These are phyloP conservation scores for Pseudocercospora eumusae DNA, from an alignment of 2,329 filamentous ascomycete species.

Conservation along the genomic window DNA sequence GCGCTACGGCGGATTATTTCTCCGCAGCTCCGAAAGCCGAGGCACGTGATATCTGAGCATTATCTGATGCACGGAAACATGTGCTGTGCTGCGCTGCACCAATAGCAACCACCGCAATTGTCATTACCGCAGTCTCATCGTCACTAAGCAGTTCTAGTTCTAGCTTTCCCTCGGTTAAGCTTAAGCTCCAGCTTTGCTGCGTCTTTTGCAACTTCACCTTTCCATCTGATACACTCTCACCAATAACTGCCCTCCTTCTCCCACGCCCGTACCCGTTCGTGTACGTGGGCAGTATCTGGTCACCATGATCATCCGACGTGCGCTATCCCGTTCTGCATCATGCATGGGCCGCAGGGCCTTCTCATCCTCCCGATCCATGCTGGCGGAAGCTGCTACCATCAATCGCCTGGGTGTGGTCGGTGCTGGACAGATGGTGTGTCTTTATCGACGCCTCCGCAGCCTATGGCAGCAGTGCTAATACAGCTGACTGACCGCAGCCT, in stretches of 20 bases:
- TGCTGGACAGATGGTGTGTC: constrained; percentile 31
- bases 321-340: constrained; percentile 12
- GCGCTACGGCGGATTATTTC: not conserved
- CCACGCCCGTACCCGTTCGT: not conserved
- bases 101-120: not conserved
- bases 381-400: constrained; percentile 65
- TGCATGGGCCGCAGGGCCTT: constrained; percentile 53
- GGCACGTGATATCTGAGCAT: not conserved
- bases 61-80: not conserved
- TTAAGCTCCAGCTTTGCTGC: not conserved
- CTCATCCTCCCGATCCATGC: constrained; percentile 58
- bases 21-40: not conserved
- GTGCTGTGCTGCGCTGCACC: not conserved
- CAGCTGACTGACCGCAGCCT: constrained; percentile 27
- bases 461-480: constrained; percentile 20
- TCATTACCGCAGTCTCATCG: constrained; percentile 1
- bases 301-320: constrained; percentile 19
- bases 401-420: constrained; percentile 85
- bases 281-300: not conserved
- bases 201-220: not conserved
- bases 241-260: not conserved
- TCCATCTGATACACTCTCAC: constrained; percentile 9
- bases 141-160: too few relatives aligned
- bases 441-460: constrained; percentile 13
- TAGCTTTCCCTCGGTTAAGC: constrained; percentile 3